A percentile compares a stretch with the other conserved stretches of the same genome.
Conservation (phyloP, 1,284 basidiomycete species). For the Ustilago crameri region DNA sequence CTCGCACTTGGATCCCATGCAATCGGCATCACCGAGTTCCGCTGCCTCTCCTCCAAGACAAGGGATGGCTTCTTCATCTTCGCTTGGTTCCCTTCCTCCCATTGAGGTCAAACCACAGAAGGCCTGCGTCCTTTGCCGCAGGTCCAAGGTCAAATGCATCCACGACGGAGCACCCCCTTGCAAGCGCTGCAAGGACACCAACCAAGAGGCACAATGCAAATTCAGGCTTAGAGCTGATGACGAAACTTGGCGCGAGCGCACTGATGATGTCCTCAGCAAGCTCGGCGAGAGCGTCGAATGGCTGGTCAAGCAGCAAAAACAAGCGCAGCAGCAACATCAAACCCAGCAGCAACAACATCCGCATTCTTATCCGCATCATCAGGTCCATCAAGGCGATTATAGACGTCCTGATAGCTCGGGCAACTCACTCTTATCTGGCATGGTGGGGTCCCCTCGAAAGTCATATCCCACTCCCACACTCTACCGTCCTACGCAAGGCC, state of each 20-base stretch:
- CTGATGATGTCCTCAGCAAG: constrained; percentile 50
- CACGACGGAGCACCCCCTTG: constrained; percentile 60
- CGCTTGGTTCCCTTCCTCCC: constrained; percentile 23
- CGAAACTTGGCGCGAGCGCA: constrained; percentile 59
- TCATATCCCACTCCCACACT: constrained; percentile 6
- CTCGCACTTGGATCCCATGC: constrained; percentile 11
- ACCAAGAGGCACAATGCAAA: constrained; percentile 58
- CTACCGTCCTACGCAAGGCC: constrained; percentile 16
- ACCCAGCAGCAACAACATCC: constrained; percentile 18
- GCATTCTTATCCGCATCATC: constrained; percentile 15
- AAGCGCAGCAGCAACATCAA: constrained; percentile 1
- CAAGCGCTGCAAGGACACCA: constrained; percentile 52
- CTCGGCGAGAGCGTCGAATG: constrained; percentile 52
- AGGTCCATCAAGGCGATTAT: constrained; percentile 3
- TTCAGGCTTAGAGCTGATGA: constrained; percentile 58
- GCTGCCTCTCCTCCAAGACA: constrained; percentile 27
- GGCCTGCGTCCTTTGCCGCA: constrained; percentile 55
- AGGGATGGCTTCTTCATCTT: constrained; percentile 15
- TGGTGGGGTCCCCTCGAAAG: constrained; percentile 23
- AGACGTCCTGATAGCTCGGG: constrained; percentile 21
- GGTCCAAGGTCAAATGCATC: constrained; percentile 60
- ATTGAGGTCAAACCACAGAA: constrained; percentile 58
- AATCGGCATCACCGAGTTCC: constrained; percentile 22
- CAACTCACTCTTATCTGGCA: constrained; percentile 23
- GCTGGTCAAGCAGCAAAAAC: constrained; percentile 39